phyloP scores from a whole-genome alignment of 2,329 filamentous ascomycete species.

The Ophiostoma montium region DNA sequence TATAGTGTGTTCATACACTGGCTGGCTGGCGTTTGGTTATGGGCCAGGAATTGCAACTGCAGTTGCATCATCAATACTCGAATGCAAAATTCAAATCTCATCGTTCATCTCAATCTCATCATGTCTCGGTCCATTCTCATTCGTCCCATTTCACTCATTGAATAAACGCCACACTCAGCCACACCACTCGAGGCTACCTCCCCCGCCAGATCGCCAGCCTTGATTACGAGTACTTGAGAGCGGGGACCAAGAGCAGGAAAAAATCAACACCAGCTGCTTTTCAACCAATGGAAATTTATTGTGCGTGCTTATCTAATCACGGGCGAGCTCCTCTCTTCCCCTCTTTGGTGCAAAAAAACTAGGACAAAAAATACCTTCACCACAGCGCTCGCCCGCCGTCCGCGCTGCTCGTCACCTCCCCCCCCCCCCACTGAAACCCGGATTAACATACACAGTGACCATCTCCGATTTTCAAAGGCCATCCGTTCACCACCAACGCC shows the following conservation, averaged over 20 bases:
- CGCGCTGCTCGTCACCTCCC: not conserved
- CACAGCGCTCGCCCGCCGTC: not conserved
- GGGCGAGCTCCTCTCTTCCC: not conserved
- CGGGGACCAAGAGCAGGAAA: not conserved
- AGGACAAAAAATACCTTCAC: slow-evolving; percentile 7
- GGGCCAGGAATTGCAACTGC: not conserved
- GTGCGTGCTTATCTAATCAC: slow-evolving; percentile 5
- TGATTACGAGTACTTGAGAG: not conserved
- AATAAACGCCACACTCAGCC: not conserved
- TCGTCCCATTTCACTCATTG: not conserved
- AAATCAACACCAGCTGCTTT: not conserved
- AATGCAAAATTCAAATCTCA: not conserved
- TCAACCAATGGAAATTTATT: slow-evolving; percentile 9
- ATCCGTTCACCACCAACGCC: slow-evolving; percentile 2
- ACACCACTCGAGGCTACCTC: not conserved
- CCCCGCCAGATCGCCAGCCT: not conserved
- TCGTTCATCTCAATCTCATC: not conserved
- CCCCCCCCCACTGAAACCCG: slow-evolving; percentile 1
- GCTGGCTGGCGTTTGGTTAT: slow-evolving; percentile 4
- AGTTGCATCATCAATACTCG: not conserved
- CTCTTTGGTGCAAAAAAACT: slow-evolving; percentile 4
- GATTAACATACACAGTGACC: slow-evolving; percentile 4
- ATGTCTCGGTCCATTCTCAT: not conserved
- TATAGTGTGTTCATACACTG: not conserved
- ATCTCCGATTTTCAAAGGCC: slow-evolving; percentile 6